Base-by-base conservation (phyloP, 208 protist species). In the Eutreptiella sp. region DNA sequence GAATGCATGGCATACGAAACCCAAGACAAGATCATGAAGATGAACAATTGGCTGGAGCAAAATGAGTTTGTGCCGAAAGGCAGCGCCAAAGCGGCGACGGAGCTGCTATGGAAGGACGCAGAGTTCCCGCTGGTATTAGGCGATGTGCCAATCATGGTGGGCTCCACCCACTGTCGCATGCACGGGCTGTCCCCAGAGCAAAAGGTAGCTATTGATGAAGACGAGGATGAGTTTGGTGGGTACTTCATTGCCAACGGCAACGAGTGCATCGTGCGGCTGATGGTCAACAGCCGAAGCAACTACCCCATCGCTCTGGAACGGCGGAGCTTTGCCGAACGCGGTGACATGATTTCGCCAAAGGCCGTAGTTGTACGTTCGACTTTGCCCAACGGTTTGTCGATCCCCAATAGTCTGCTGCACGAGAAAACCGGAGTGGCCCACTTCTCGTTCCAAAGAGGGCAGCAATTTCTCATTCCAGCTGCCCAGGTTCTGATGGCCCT, bases 231-330 rank as follows among this genome's bases (percentile, higher is more conserved):
- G 76, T 45, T 93, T n/a, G 97, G 97, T 42, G 96, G 95, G 19
- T 99, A 98, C 84, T 99, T 99, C 69, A 85, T 99, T 55, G 81
- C 97, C 65, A 93, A 96, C 55, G 97, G 97, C 35, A 82, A 89
- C 21, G 97, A 99, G 76, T 94, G 94, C 38, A 85, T 98, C 45
- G 70, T 99, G 26, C 92, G 97, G 57, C 70, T 98, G 38, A 72
- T 99, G 23, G 74, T 98, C 36, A 81, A 94, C 73, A 87, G 87
- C 47, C 78, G 94, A 16, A 81, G 88, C 41, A 96, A 99, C 77
- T 85, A 97, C 33, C 77, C 93, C 3, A 78, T 97, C 23, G 92
- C 89, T 35, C 81, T 98, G 23, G 39, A 72, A 0, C 79, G 94
- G 26, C 68, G 89, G 23, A 74, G 77, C 38, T 98, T 94, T 76